Conservation (phyloP, 352 stramenopile species). For the Pythium sp. region DNA sequence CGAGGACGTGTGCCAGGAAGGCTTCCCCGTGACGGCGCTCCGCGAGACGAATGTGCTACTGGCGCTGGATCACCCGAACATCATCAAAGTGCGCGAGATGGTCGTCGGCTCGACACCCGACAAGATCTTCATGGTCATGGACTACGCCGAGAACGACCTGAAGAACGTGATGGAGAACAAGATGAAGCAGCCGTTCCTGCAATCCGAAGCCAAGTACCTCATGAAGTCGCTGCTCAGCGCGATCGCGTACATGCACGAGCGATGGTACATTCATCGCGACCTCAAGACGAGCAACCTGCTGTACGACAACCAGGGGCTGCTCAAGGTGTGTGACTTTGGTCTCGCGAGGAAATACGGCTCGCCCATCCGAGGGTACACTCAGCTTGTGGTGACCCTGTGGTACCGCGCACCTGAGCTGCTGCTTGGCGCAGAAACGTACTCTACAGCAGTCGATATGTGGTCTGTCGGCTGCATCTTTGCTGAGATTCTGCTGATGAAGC, state of each 20-base stretch:
- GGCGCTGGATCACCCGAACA: constrained; percentile 83
- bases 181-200: constrained; percentile 78
- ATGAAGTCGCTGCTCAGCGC: constrained; percentile 91
- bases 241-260: constrained; percentile 89
- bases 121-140: constrained; percentile 92
- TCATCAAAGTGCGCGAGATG: constrained; percentile 86
- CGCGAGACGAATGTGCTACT: constrained; percentile 86
- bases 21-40: constrained; percentile 82
- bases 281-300: constrained; percentile 98
- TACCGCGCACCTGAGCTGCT: constrained; percentile 93
- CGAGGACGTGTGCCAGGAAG: constrained; percentile 68
- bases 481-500: constrained; percentile 93
- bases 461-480: constrained; percentile 95
- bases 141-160: constrained; percentile 87
- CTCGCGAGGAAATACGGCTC: constrained; percentile 81
- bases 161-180: constrained; percentile 84
- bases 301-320: constrained; percentile 80
- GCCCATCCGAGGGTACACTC: constrained; percentile 80
- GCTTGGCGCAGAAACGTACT: constrained; percentile 91
- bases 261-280: constrained; percentile 95
- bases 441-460: constrained; percentile 96
- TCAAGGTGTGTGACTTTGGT: constrained; percentile 89
- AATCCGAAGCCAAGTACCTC: constrained; percentile 93
- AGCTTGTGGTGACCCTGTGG: constrained; percentile 94
- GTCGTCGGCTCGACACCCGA: constrained; percentile 83